Evolutionary conservation across 768 basidiomycete genomes (phyloP).

Genomic region (Pulveroboletus ravenelii): DNA sequence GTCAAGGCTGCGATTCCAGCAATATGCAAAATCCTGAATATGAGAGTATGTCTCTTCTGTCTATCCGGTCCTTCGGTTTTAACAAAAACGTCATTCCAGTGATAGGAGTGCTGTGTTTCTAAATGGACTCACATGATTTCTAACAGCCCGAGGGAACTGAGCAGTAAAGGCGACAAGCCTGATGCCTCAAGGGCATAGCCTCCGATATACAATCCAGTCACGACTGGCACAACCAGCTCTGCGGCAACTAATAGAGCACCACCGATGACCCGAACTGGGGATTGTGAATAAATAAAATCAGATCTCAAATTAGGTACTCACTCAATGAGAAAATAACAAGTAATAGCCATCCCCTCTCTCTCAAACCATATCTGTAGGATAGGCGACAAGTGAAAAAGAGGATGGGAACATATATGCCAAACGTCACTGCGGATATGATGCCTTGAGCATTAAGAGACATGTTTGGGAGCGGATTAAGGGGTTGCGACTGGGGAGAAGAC

Average conservation of each 20-base stretch:
- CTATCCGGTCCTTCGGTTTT: slow-evolving; percentile 30
- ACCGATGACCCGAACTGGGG: slow-evolving; percentile 52
- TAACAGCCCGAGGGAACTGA: slow-evolving; percentile 35
- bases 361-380: slow-evolving; percentile 50
- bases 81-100: slow-evolving; percentile 2
- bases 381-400: slow-evolving; percentile 42
- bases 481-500: neutral
- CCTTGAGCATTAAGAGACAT: slow-evolving; percentile 40
- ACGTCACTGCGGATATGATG: slow-evolving; percentile 54
- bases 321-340: slow-evolving; percentile 57
- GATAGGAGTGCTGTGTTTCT: neutral
- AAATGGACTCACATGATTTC: slow-evolving; percentile 30
- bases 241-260: slow-evolving; percentile 55
- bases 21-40: slow-evolving; percentile 29
- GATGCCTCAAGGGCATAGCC: slow-evolving; percentile 42
- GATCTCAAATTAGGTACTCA: slow-evolving; percentile 28
- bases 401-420: slow-evolving; percentile 59
- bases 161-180: slow-evolving; percentile 37
- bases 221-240: slow-evolving; percentile 37
- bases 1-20: slow-evolving; percentile 25
- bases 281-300: slow-evolving; percentile 2
- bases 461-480: slow-evolving; percentile 1
- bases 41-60: slow-evolving; percentile 1
- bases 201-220: slow-evolving; percentile 45
- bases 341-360: slow-evolving; percentile 64